phyloP scores from a whole-genome alignment of 2,329 filamentous ascomycete genomes.

The Ophioceras dolichostomum region DNA sequence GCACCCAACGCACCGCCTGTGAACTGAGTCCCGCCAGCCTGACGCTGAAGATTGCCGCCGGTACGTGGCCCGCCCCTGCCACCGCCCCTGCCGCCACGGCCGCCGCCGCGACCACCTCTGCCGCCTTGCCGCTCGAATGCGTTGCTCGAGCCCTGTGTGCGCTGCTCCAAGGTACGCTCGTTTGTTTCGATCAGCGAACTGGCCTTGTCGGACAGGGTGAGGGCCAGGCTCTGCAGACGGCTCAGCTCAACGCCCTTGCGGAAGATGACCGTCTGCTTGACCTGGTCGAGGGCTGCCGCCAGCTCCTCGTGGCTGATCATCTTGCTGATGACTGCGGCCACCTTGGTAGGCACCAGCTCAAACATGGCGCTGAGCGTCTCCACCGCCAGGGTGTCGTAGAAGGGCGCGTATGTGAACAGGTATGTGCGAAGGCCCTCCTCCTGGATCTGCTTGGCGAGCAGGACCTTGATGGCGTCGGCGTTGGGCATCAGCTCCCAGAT shows the following conservation, averaged over 20 bases:
- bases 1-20: constrained; percentile 68
- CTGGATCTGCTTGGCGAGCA: constrained; percentile 97
- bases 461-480: constrained; percentile 83
- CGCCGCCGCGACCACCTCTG: constrained; percentile 58
- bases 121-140: constrained; percentile 90
- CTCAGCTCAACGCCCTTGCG: constrained; percentile 98
- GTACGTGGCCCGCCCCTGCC: constrained; percentile 48
- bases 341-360: constrained; percentile 82
- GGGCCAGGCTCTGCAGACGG: constrained; percentile 84
- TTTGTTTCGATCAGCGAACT: constrained; percentile 93
- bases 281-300: constrained; percentile 90
- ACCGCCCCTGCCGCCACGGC: constrained; percentile 47
- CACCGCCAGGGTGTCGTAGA: constrained; percentile 92
- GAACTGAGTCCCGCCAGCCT: constrained; percentile 66
- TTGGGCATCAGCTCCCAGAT: constrained; percentile 98
- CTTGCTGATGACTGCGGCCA: constrained; percentile 90
- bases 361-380: constrained; percentile 86
- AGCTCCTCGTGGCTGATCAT: constrained; percentile 99
- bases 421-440: constrained; percentile 97
- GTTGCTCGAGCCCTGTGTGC: constrained; percentile 89
- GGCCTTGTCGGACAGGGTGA: constrained; percentile 92
- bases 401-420: constrained; percentile 97
- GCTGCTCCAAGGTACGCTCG: constrained; percentile 92
- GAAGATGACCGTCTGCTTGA: constrained; percentile 96
- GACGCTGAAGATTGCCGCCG: constrained; percentile 48